Conservation (phyloP, 208 protist species). For the Acanthamoeba pearcei region DNA sequence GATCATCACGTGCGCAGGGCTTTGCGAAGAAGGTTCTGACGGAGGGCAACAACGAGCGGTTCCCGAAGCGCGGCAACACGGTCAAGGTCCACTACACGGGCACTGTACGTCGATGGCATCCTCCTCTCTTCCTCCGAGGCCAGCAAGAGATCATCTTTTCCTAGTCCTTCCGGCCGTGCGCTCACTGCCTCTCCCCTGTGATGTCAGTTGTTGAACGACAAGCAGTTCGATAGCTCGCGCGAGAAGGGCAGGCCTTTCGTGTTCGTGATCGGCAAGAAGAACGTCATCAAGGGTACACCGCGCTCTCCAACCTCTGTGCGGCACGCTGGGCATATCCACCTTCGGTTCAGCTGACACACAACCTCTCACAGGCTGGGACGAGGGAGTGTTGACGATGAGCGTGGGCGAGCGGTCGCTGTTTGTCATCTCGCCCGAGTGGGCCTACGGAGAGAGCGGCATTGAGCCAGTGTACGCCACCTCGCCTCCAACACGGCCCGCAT, state of each 20-base stretch:
- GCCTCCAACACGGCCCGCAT: no score
- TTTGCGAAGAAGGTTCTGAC: constrained; percentile 61
- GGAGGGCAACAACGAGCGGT: constrained; percentile 48
- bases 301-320: neutral
- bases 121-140: neutral
- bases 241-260: constrained; percentile 53
- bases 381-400: constrained; percentile 73
- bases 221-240: constrained; percentile 66
- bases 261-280: constrained; percentile 63
- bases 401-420: constrained; percentile 56
- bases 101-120: neutral
- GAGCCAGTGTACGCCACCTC: constrained; percentile 27
- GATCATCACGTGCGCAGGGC: neutral
- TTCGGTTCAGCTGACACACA: neutral
- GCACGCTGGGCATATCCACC: neutral
- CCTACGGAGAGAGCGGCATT: constrained; percentile 56
- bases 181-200: no score
- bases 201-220: constrained; percentile 20
- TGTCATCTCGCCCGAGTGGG: constrained; percentile 60
- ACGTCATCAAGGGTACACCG: constrained; percentile 55
- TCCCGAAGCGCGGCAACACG: constrained; percentile 36
- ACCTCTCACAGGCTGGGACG: constrained; percentile 39
- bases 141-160: neutral
- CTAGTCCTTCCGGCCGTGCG: neutral
- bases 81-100: constrained; percentile 69